Conservation (phyloP, 1,284 basidiomycete species). For the Heliocybe sulcata region DNA sequence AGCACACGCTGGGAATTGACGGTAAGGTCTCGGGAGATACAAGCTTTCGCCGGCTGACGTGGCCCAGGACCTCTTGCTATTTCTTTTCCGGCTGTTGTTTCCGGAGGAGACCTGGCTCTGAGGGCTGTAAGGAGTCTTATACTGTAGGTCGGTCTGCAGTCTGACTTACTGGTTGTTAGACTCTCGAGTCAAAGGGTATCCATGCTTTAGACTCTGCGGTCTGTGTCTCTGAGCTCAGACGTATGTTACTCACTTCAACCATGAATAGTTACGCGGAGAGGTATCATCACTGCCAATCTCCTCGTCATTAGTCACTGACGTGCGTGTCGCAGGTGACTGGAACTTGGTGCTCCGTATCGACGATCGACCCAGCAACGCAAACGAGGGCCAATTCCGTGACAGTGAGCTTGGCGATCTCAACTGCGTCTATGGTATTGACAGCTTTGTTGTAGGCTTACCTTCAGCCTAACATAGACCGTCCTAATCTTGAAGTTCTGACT, state of each 20-base stretch:
- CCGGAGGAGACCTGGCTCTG: background rate
- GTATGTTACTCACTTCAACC: background rate
- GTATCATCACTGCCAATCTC: conserved; percentile 8
- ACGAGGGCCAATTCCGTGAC: conserved; percentile 21
- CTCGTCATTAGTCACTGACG: background rate
- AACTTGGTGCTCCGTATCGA: conserved; percentile 14
- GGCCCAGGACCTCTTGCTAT: background rate
- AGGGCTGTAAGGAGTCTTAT: background rate
- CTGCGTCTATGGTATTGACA: background rate
- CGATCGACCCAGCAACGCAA: conserved; percentile 18
- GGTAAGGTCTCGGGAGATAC: background rate
- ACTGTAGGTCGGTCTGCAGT: background rate
- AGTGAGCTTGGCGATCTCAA: conserved; percentile 8
- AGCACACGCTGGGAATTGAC: background rate
- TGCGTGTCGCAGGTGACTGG: conserved; percentile 16
- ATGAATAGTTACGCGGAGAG: conserved; percentile 16
- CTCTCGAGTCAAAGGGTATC: background rate
- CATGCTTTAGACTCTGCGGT: background rate
- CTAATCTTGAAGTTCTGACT: conserved; percentile 16
- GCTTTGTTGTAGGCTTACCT: conserved; percentile 17
- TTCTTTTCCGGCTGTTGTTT: background rate
- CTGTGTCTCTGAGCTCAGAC: background rate
- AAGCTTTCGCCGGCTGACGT: background rate
- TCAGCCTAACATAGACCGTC: conserved; percentile 11
- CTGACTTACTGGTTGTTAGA: background rate